A percentile compares a stretch with the other conserved stretches of the same genome.
phyloP scores from a whole-genome alignment of 257 asterid genomes.

The Solanum piurae region DNA sequence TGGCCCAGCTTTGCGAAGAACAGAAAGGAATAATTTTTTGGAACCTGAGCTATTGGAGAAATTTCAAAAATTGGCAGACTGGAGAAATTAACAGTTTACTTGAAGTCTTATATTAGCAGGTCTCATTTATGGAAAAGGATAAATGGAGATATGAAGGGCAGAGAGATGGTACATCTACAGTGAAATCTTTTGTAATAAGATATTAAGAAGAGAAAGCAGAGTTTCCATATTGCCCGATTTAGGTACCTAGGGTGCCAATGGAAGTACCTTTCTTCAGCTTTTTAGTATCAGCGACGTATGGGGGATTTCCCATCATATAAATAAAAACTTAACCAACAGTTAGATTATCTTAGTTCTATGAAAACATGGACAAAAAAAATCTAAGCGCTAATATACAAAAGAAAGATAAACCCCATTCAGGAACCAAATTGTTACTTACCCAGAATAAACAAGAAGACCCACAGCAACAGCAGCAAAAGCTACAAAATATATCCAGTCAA shows the following conservation, averaged over 20 bases:
- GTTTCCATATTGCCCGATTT: background rate
- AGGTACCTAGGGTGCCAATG: background rate
- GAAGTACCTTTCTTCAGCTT: background rate
- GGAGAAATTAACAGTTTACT: background rate
- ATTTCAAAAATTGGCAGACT: background rate
- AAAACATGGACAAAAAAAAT: background rate
- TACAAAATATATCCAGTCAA: constrained; percentile 86
- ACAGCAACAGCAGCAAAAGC: constrained; percentile 73
- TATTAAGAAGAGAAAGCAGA: background rate
- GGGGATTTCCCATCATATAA: background rate
- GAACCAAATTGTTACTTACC: constrained; percentile 28
- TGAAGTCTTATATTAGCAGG: background rate
- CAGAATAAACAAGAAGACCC: constrained; percentile 71
- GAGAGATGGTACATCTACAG: background rate
- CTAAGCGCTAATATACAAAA: background rate
- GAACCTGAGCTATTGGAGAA: background rate
- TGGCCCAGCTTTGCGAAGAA: background rate
- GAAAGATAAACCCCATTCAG: background rate
- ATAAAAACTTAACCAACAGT: background rate
- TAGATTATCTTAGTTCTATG: background rate
- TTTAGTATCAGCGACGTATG: background rate
- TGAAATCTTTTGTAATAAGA: background rate
- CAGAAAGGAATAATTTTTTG: background rate
- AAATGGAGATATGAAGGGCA: background rate
- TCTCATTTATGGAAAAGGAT: background rate